A percentile compares a stretch with the other conserved stretches of the same genome.
These are phyloP conservation scores for Santalum album DNA, from an alignment of 164 flowering plant genomes.

Conservation along the genomic window DNA sequence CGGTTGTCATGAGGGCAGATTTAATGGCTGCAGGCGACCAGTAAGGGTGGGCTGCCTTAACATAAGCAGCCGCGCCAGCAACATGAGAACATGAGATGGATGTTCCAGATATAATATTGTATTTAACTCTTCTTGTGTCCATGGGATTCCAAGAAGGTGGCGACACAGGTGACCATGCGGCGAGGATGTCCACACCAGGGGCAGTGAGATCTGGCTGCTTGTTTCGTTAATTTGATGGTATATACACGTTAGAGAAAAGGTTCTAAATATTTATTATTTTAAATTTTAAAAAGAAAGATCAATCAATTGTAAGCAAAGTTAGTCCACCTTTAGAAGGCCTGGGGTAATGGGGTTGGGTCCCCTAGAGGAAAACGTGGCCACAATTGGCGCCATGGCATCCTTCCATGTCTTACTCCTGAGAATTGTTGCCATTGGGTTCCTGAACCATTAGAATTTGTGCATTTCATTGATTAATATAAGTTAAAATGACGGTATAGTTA, in stretches of 20 bases:
- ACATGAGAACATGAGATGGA: conserved; percentile 39
- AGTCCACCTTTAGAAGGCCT: conserved; percentile 31
- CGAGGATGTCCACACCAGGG: conserved; percentile 27
- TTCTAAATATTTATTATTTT: not conserved
- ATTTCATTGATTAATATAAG: not conserved
- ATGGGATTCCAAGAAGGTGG: not conserved
- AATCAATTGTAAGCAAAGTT: not conserved
- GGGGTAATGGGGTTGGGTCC: conserved; percentile 29
- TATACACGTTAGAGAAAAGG: too few species aligned
- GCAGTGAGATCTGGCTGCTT: conserved; percentile 31
- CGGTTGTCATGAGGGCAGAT: conserved; percentile 33
- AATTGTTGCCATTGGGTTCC: conserved; percentile 30
- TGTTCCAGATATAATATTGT: conserved; percentile 25
- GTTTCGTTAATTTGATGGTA: not conserved
- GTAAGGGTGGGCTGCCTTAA: conserved; percentile 23
- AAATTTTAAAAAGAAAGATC: too few species aligned
- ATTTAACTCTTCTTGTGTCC: conserved; percentile 12
- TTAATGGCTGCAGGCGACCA: conserved; percentile 41
- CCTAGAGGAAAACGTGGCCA: conserved; percentile 30
- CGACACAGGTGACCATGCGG: conserved; percentile 24
- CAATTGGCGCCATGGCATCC: conserved; percentile 23
- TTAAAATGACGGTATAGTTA: too few species aligned
- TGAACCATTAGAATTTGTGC: conserved; percentile 4
- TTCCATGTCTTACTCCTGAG: conserved; percentile 15
- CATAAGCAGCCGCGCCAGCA: conserved; percentile 22